Percentiles rank a stretch among this genome's conserved stretches.
Evolutionary conservation across 441 rosid species (phyloP).

Genomic region (Adansonia madagascariensis): DNA sequence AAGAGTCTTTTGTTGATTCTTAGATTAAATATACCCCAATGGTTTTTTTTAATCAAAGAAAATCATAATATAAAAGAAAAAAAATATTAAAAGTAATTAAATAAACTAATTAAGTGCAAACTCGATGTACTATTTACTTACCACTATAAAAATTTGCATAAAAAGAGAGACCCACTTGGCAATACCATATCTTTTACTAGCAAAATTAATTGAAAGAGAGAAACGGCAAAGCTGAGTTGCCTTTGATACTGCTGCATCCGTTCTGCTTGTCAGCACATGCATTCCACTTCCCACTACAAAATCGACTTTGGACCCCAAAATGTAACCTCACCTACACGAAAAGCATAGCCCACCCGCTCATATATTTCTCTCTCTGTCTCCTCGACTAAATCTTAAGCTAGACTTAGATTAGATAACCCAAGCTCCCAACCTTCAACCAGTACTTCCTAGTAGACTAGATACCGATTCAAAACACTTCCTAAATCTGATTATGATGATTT

Average conservation of each 20-base stretch:
- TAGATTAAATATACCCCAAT: background rate
- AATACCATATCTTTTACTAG: too few relatives aligned
- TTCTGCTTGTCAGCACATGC: constrained; percentile 89
- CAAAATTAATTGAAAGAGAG: too few relatives aligned
- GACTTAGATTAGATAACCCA: background rate
- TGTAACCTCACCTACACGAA: constrained; percentile 61
- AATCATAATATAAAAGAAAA: too few relatives aligned
- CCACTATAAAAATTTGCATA: constrained; percentile 35
- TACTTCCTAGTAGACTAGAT: constrained; percentile 1
- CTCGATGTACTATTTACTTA: too few relatives aligned
- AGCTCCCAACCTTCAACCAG: constrained; percentile 7
- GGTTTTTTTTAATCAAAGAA: too few relatives aligned
- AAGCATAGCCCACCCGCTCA: constrained; percentile 52
- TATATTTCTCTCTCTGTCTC: constrained; percentile 32
- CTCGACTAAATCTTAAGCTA: constrained; percentile 17
- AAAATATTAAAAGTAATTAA: too few relatives aligned
- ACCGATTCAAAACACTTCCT: background rate
- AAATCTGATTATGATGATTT: constrained; percentile 17
- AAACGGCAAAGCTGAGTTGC: constrained; percentile 43
- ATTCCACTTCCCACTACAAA: constrained; percentile 88
- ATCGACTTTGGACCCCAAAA: constrained; percentile 75
- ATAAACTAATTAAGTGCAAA: too few relatives aligned
- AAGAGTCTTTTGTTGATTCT: background rate
- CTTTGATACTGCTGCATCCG: constrained; percentile 60
- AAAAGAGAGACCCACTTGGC: constrained; percentile 35